Evolutionary conservation across 2,329 filamentous ascomycete species (phyloP).

Genomic region (Graphium sp.): DNA sequence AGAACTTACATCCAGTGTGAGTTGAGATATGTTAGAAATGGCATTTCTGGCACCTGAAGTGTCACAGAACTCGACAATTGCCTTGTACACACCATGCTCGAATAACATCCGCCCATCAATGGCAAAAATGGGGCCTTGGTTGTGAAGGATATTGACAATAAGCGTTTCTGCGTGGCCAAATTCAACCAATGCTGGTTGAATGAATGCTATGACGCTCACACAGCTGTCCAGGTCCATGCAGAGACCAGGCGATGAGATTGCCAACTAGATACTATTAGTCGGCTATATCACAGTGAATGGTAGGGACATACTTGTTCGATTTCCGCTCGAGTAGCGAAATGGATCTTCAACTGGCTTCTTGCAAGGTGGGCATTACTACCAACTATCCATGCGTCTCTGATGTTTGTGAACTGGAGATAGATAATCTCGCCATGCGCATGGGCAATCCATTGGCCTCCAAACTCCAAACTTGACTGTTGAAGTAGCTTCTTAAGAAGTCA

Average conservation of each 20-base stretch:
- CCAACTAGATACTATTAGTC: conserved; percentile 1
- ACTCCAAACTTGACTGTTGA: conserved; percentile 12
- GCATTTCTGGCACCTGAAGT: too few relatives aligned
- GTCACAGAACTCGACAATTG: conserved; percentile 36
- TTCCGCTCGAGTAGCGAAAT: too few relatives aligned
- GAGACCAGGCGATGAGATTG: too few relatives aligned
- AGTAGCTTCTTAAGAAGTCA: too few relatives aligned
- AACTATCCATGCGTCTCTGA: conserved; percentile 38
- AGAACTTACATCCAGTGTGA: neutral
- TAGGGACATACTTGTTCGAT: neutral
- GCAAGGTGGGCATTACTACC: conserved; percentile 25
- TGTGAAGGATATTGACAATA: conserved; percentile 17
- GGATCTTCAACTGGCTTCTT: conserved; percentile 24
- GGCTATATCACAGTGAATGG: conserved; percentile 1
- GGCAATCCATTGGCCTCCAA: conserved; percentile 20
- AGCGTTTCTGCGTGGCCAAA: neutral
- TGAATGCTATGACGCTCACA: neutral
- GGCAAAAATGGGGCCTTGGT: conserved; percentile 34
- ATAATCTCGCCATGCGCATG: conserved; percentile 21
- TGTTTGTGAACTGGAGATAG: conserved; percentile 40
- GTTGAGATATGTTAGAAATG: too few relatives aligned
- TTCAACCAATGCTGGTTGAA: neutral
- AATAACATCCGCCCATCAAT: conserved; percentile 24
- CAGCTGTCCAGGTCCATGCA: too few relatives aligned
- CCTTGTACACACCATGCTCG: conserved; percentile 24